Conservation (phyloP, 202 grass and related monocot species). For the Schoenoplectus triqueter region DNA sequence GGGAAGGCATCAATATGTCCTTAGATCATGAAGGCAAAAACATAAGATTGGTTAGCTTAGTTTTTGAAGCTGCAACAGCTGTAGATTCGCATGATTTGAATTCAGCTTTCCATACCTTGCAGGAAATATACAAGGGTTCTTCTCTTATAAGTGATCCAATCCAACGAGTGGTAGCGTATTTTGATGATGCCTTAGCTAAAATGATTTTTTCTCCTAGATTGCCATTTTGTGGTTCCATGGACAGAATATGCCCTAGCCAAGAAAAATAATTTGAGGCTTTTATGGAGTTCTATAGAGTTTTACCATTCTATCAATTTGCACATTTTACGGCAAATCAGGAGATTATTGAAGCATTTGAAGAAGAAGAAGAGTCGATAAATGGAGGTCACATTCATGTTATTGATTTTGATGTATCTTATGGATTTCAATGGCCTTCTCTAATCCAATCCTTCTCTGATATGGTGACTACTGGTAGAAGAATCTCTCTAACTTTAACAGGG, state of each 20-base stretch:
- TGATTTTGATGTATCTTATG: conserved; percentile 77
- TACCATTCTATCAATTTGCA: conserved; percentile 71
- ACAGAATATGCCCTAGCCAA: not conserved
- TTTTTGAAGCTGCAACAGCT: conserved; percentile 51
- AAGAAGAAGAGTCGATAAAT: conserved; percentile 30
- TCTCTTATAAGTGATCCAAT: conserved; percentile 55
- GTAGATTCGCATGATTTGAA: conserved; percentile 38
- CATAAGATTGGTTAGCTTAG: conserved; percentile 51
- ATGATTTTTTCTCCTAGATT: conserved; percentile 31
- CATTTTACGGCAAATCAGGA: conserved; percentile 97
- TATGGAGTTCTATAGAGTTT: conserved; percentile 74
- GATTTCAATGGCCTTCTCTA: conserved; percentile 94
- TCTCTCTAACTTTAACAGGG: conserved; percentile 69
- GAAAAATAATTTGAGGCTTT: conserved; percentile 56
- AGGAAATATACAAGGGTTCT: conserved; percentile 54
- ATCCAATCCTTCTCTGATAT: conserved; percentile 78
- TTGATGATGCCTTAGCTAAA: conserved; percentile 59
- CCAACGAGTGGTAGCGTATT: conserved; percentile 62
- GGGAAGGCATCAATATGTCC: not conserved
- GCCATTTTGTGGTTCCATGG: not conserved
- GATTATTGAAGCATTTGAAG: conserved; percentile 77
- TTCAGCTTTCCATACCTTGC: conserved; percentile 45
- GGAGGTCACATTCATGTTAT: conserved; percentile 57
- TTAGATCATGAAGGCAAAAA: not conserved
- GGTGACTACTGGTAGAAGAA: conserved; percentile 34